A percentile compares a stretch with the other conserved stretches of the same genome.
phyloP scores from a whole-genome alignment of 148 eudicot genomes.

The Gaultheria prostrata region DNA sequence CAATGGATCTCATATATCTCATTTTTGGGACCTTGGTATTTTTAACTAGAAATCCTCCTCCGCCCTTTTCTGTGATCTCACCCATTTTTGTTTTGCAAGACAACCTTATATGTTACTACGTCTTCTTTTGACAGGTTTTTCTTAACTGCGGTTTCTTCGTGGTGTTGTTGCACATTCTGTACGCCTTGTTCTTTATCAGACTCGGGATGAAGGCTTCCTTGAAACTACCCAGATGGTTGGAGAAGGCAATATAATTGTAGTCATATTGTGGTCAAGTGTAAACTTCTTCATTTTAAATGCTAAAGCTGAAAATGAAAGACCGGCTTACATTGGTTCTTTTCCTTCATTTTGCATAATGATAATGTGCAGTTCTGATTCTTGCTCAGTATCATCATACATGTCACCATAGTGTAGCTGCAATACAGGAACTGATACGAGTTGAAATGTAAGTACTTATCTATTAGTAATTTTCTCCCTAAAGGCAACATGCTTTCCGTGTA shows the following conservation, averaged over 20 bases:
- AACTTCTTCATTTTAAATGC: neutral
- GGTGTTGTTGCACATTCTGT: conserved; percentile 79
- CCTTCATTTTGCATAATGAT: neutral
- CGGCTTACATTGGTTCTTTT: neutral
- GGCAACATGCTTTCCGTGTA: neutral
- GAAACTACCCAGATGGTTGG: conserved; percentile 70
- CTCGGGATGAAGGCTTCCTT: conserved; percentile 75
- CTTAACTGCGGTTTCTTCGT: conserved; percentile 74
- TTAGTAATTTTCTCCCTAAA: neutral
- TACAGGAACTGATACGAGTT: neutral
- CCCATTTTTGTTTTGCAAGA: neutral
- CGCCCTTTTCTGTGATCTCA: neutral
- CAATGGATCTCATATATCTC: conserved; percentile 68
- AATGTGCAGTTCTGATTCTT: neutral
- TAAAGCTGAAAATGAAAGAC: neutral
- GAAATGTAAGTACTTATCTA: neutral
- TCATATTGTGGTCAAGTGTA: no score
- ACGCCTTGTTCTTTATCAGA: conserved; percentile 66
- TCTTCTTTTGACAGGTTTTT: conserved; percentile 52
- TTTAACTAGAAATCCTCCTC: neutral
- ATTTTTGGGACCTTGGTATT: conserved; percentile 82
- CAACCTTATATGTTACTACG: neutral
- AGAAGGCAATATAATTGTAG: conserved; percentile 47
- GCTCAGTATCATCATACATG: neutral
- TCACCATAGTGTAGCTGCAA: neutral